These are phyloP conservation scores for Sphagnum fallax DNA, from an alignment of 228 moss, liverwort and hornwort species.

Conservation along the genomic window DNA sequence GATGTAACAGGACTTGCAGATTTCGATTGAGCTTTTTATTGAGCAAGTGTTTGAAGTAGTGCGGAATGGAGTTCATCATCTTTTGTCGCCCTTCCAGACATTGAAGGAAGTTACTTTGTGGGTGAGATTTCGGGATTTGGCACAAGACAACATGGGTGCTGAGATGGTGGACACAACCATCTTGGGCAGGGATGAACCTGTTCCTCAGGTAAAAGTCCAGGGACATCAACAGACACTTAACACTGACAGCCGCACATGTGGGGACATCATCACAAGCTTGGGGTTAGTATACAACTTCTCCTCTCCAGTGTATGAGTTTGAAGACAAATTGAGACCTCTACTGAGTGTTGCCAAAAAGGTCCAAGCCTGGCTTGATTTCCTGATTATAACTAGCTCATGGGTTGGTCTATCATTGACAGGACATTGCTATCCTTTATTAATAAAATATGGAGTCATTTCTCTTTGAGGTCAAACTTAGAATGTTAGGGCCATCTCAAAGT, in stretches of 20 bases:
- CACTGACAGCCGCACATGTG: slow-evolving; percentile 86
- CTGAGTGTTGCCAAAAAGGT: too few relatives aligned
- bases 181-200: slow-evolving; percentile 59
- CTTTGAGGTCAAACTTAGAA: too few relatives aligned
- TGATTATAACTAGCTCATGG: too few relatives aligned
- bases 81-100: slow-evolving; percentile 71
- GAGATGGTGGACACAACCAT: slow-evolving; percentile 46
- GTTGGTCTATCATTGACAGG: too few relatives aligned
- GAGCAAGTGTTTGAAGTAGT: slow-evolving; percentile 68
- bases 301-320: not conserved
- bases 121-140: slow-evolving; percentile 29
- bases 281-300: slow-evolving; percentile 37
- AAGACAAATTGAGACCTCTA: too few relatives aligned
- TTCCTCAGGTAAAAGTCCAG: slow-evolving; percentile 36
- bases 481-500: too few relatives aligned
- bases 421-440: too few relatives aligned
- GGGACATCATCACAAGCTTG: slow-evolving; percentile 75
- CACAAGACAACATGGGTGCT: slow-evolving; percentile 6
- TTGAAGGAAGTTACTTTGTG: slow-evolving; percentile 46
- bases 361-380: too few relatives aligned
- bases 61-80: slow-evolving; percentile 45
- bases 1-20: slow-evolving; percentile 71
- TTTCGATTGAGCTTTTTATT: slow-evolving; percentile 70
- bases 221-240: slow-evolving; percentile 36
- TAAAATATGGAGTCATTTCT: too few relatives aligned